Base-by-base conservation (phyloP, 2,329 filamentous ascomycete genomes). In the Dryadomyces quercus-mongolicae region DNA sequence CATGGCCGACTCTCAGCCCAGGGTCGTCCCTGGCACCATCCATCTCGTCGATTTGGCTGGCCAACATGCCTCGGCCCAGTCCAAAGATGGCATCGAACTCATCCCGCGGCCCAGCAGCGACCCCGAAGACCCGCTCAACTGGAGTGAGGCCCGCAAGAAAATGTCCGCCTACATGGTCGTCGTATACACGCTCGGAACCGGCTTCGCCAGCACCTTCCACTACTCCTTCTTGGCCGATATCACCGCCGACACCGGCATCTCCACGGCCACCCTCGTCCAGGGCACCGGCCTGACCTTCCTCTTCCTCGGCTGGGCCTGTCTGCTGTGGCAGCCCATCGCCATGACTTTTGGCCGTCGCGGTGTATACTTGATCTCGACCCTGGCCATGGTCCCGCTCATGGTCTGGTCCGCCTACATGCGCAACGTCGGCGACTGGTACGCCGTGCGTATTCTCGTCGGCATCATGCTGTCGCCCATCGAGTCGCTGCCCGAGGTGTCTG, bases 41-140 rank as follows among this genome's bases (percentile, higher is more conserved):
- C 68, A 67, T 3, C 63, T 74, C 18, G 65, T 74, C 8, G 72
- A 74, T 56, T 56, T 68, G 7, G 62, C 67, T 36, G 60, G 56
- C 49, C 57, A 56, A 16, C 59, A 60, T 34, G 61, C 60, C 34
- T 60, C 59, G n/a, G 54, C 60, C 5, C 64, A 68, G 58, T 64
- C 65, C 22, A 54, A 56, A 36, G 58, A 38, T 21, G 53, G 31
- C 25, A 51, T 55, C 49, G 47, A 53, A n/a, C 45, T 47, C 36
- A 52, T 52, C n/a, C 71, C 71, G 1, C 47, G 54, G 3, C 68
- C 68, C 2, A 65, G 61, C 34, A 70, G 70, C 54, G 75, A 78
- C 56, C 60, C 66, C 1, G 74, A 75, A 16, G 77, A 81, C 57
- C 77, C 78, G 1, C 63, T 74, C 54, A 71, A 79, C 54, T 82